These are phyloP conservation scores for Viridothelium virens DNA, from an alignment of 495 filamentous ascomycete genomes.

Conservation along the genomic window DNA sequence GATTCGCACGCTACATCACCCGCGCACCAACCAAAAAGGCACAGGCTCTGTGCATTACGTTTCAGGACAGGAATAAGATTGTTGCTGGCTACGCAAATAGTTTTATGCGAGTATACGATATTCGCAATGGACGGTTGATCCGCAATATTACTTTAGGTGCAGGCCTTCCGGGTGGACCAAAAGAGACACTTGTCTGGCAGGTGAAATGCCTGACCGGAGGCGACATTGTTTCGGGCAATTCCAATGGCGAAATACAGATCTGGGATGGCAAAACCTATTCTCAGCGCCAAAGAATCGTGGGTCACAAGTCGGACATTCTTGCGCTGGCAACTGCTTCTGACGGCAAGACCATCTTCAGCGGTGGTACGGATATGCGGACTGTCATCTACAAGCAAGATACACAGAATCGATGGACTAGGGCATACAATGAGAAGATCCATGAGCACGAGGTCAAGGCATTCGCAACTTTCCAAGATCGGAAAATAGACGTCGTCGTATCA, in stretches of 20 bases:
- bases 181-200: slow-evolving; percentile 85
- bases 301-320: slow-evolving; percentile 83
- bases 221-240: slow-evolving; percentile 89
- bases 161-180: slow-evolving; percentile 64
- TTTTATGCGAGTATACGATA: slow-evolving; percentile 83
- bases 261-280: slow-evolving; percentile 91
- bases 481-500: slow-evolving; percentile 75
- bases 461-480: slow-evolving; percentile 72
- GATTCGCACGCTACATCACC: slow-evolving; percentile 59
- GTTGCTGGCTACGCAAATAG: slow-evolving; percentile 89
- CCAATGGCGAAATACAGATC: slow-evolving; percentile 82
- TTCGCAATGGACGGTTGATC: slow-evolving; percentile 62
- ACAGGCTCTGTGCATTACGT: slow-evolving; percentile 80
- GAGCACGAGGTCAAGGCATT: slow-evolving; percentile 92
- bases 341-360: slow-evolving; percentile 78
- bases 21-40: slow-evolving; percentile 70
- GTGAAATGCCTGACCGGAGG: slow-evolving; percentile 79
- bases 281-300: slow-evolving; percentile 71
- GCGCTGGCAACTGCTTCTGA: slow-evolving; percentile 71
- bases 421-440: slow-evolving; percentile 76
- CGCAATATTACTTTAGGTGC: slow-evolving; percentile 78
- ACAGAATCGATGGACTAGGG: slow-evolving; percentile 67
- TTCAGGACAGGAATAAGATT: slow-evolving; percentile 72
- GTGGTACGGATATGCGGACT: slow-evolving; percentile 83
- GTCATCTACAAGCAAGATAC: slow-evolving; percentile 63